Base-by-base conservation (phyloP, 2,329 filamentous ascomycete species). In the Didymella glomerata region DNA sequence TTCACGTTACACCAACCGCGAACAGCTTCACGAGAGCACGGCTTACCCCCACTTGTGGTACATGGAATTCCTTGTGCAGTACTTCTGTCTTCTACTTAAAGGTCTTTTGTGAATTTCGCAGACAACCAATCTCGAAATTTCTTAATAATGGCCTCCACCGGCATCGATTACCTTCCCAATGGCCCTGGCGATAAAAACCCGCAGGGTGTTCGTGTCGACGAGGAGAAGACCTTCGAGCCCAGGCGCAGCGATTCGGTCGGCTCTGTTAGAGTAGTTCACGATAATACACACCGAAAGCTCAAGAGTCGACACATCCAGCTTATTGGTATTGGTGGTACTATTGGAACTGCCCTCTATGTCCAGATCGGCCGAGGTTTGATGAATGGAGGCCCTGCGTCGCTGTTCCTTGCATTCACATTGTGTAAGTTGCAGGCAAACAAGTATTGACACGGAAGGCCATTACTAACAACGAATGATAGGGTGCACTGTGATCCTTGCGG, bases 291-390 rank as follows among this genome's bases (percentile, higher is more conserved):
- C 55, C 73, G 80, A 34, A 81, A 76, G 64, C 72, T 82, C 51
- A 78, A 78, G 63, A 78, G 79, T 50, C 73, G 80, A 46, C 80
- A 82, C 57, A 81, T 82, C 49, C 80, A 82, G 60, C 72, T 81
- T 22, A 81, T 82, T 53, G 80, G 80, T 52, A 78, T 78, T 49
- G 75, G 77, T 48, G 79, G 80, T 36, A 82, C 80, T 0, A 82
- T 82, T 62, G 80, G 80, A 25, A 82, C 80, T n/a, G 79, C 79
- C 0, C 69, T 82, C 2, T 82, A 80, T 63, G 80, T 82, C 8
- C 79, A 81, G 52, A 82, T 82, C 53, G 80, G 80, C 27, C 71
- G 70, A 47, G 79, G 79, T 22, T 64, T 82, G 61, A 73, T 81
- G 68, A 80, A 81, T 66, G 80, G 80, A 30, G 80, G 80, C 6